Evolutionary conservation across 441 rosid genomes (phyloP).

Genomic region (Populus hybrid): DNA sequence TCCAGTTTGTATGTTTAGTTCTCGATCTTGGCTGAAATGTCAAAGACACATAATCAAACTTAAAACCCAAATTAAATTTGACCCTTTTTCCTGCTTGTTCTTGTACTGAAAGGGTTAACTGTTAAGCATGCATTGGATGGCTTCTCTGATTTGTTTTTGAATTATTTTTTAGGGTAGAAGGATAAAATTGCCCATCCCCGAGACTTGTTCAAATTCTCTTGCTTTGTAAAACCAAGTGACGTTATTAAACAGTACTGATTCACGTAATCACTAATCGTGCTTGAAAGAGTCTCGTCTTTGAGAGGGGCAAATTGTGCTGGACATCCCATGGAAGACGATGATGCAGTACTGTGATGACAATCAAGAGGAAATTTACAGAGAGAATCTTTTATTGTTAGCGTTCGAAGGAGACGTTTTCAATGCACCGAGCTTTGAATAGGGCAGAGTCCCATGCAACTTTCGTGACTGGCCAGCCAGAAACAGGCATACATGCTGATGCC

Average conservation of each 20-base stretch:
- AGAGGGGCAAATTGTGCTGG: neutral
- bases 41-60: neutral
- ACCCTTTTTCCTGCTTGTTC: neutral
- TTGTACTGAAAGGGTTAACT: no score
- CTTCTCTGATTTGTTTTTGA: neutral
- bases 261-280: neutral
- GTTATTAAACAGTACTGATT: neutral
- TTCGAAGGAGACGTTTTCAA: conserved; percentile 1
- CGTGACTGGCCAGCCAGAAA: conserved; percentile 19
- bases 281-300: neutral
- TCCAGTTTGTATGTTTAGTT: neutral
- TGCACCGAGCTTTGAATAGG: conserved; percentile 22
- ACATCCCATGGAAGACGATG: conserved; percentile 8
- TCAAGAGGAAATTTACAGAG: neutral
- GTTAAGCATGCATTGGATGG: neutral
- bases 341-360: neutral
- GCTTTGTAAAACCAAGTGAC: no score
- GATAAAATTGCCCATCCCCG: no score
- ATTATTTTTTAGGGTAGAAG: no score
- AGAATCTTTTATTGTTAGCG: conserved; percentile 19
- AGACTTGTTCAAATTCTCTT: no score
- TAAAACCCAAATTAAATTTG: neutral
- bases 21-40: neutral
- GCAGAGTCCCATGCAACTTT: conserved; percentile 26
- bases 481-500: conserved; percentile 29